Evolutionary conservation across 371 early-diverging fungal genomes (phyloP), one percentile per base, ranked within the genome.

Genomic region (Mucor saturninus): DNA sequence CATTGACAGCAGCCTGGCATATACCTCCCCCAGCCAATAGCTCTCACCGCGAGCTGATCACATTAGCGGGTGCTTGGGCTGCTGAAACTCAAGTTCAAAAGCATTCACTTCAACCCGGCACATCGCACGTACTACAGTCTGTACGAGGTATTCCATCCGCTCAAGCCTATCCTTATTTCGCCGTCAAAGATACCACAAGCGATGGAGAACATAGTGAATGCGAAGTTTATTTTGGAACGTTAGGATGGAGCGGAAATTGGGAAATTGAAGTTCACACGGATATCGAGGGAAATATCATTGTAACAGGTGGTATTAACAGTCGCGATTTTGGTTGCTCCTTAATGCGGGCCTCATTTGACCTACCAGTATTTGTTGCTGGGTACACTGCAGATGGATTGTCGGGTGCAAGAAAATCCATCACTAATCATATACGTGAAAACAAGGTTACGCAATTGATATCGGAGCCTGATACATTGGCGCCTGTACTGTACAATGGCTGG

Each of bases 181-280:
- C 80, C 4, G 56, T 79, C 15, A 51, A 57, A 29, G 63, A 71
- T 43, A 61, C 67, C 4, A 46, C 45, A 40, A 66, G 61, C 14
- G 61, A 65, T 31, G 69, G 62, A 1, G 61, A 64, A 28, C 65
- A 73, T 14, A 56, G 56, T 4, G 54, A 58, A 30, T 31, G 38
- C 7, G 59, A 71, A 42, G 68, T 67, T 2, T 80, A 76, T 53
- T 80, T 80, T 59, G 80, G 80, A 2, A 67, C 80, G 0, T 50
- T 80, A n/a, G 77, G 58, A 7, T 80, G 80, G 80, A 72, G 72
- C 30, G 80, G 77, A 1, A 73, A 69, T 9, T 76, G 80, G 80
- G 54, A 67, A 5, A 76, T 79, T 15, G 63, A 68, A 8, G 32
- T 67, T 2, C 43, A 71, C 4, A 70, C 68, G 3, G 67, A 65